phyloP scores from a whole-genome alignment of 805 yeast species.

The Citeromyces matritensis region DNA sequence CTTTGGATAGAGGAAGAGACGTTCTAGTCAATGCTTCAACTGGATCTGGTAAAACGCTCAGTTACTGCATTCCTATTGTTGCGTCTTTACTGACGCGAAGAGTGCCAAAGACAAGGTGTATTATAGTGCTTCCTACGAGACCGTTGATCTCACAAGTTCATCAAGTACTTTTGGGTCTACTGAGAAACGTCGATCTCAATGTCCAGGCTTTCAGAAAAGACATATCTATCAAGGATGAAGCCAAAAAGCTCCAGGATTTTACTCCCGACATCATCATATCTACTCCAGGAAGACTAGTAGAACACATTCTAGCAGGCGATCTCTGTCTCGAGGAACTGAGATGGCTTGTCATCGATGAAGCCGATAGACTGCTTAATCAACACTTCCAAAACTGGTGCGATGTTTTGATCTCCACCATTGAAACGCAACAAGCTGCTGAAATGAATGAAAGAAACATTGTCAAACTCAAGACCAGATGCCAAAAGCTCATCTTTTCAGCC shows the following conservation, averaged over 20 bases:
- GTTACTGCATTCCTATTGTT: constrained; percentile 74
- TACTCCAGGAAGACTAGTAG: constrained; percentile 79
- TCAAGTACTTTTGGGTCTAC: constrained; percentile 39
- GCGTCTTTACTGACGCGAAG: constrained; percentile 47
- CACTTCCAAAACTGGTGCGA: constrained; percentile 88
- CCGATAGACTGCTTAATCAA: constrained; percentile 72
- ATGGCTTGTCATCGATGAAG: constrained; percentile 66
- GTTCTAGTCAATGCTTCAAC: constrained; percentile 85
- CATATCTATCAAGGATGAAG: constrained; percentile 47
- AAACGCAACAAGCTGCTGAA: constrained; percentile 2
- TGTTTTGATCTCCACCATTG: constrained; percentile 26
- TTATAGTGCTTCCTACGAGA: constrained; percentile 80
- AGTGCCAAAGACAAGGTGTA: constrained; percentile 62
- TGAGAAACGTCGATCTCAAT: constrained; percentile 55
- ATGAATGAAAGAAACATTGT: constrained; percentile 9
- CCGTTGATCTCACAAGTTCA: constrained; percentile 78
- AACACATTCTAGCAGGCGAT: constrained; percentile 33
- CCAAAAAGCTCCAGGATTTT: constrained; percentile 19
- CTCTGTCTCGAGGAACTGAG: constrained; percentile 36
- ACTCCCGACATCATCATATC: constrained; percentile 53
- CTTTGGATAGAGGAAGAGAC: constrained; percentile 55
- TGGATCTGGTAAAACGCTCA: constrained; percentile 91
- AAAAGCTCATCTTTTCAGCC: constrained; percentile 77
- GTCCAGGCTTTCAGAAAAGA: constrained; percentile 46
- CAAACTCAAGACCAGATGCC: constrained; percentile 11